Base-by-base conservation (phyloP, 2,329 filamentous ascomycete genomes). In the Fusarium sp. region DNA sequence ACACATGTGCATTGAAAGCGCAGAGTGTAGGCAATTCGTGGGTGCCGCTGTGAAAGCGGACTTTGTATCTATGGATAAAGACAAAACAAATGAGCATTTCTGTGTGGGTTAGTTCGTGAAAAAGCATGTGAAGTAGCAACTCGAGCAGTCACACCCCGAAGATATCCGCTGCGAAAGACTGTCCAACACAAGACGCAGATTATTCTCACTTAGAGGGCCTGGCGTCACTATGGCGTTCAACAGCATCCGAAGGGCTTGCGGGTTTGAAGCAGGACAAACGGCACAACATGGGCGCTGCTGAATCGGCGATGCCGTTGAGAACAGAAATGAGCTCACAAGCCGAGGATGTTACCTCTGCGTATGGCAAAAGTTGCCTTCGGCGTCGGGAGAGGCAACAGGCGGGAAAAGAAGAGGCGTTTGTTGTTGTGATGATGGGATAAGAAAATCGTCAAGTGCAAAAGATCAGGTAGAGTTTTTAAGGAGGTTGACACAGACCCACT, bases 11-110 rank as follows among this genome's bases (percentile, higher is more conserved):
- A 88, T 82, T 79, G 82, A 83, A 80, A 79, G 82, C 83, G 84
- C 82, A 79, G 85, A 82, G 85, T 86, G 86, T 83, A 87, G 86
- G 86, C 84, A 88, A 83, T 83, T 81, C 81, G 86, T 87, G 86
- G 84, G 81, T 78, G 66, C 72, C 72, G 70, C 59, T 45, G 30
- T 33, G 30, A 44, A 19, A 44, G 59, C 72, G 68, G 72, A 60
- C 72, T 74, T 51, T 39, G 28, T 30, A 52, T 37, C 35, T 37
- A 37, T 37, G 24, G 24, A 51, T 6, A 30, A 20, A 32, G 28
- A 30, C 46, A 35, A 13, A 43, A 24, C 15, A 35, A 39, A 14
- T 7, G 5, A 28, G 14, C 19, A 30, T 22, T 44, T 40, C 50
- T 62, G 33, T n/a, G 39, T 48, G 26, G n/a, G 32, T 63, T 43